Evolutionary conservation across 2,329 filamentous ascomycete genomes (phyloP), one percentile per base, ranked within the genome.

Genomic region (Neurospora sp.): DNA sequence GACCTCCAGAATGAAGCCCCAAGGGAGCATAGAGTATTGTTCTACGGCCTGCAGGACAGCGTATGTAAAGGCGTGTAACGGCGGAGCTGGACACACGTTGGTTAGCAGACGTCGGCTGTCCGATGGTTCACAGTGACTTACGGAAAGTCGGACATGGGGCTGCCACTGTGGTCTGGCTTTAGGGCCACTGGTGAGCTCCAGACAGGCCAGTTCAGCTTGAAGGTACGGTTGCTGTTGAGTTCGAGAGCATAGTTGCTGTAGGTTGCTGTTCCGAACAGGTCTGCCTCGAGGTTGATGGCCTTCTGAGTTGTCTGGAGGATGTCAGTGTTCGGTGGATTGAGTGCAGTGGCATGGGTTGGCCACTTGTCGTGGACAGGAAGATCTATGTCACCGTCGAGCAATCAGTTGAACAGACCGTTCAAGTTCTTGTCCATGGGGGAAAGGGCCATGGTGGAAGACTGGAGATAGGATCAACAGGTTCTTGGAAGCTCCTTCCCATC

Each of bases 11-110:
- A 74, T 89, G 86, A 67, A 91, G 84, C 78, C 81, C 88, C 77
- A 86, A 90, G 81, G 91, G 85, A 68, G 89, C 88, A 78, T 96
- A 92, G 11, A 97, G 86, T 46, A 19, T 46, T 46, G 2, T 46
- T 46, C 10, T 11, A n/a, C n/a, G 19, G 43, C 28, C 3, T 28
- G 28, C 28, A 28, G 28, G 0, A 28, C 28, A 28, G 28, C 28
- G 28, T 28, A 28, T 28, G 28, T 19, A 4, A 23, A 19, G n/a
- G 19, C 43, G 43, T 46, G 43, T 23, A 46, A 13, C 43, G 10
- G n/a, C 43, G 10, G 10, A 23, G 43, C 43, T 46, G n/a, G n/a
- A 46, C n/a, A 46, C 43, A 19, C 10, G 43, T 7, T 46, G n/a
- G 43, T 46, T 19, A 46, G 43, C 43, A 13, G 43, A 46, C 19